Conservation (phyloP, 768 basidiomycete genomes). For the Mycena galopus region DNA sequence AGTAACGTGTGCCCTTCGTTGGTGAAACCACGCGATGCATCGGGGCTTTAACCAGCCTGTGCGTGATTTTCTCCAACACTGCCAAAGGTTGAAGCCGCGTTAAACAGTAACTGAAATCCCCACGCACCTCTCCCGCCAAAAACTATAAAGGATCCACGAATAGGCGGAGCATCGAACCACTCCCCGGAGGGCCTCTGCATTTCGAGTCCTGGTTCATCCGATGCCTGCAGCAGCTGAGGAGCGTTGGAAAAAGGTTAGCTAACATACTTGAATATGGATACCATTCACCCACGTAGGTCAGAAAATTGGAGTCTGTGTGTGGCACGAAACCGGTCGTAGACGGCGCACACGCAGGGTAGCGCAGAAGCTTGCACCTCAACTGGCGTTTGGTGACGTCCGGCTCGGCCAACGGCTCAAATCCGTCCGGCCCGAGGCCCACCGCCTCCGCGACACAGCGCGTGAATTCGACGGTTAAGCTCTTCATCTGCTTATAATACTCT, state of each 20-base stretch:
- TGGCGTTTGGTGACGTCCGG: slow-evolving; percentile 26
- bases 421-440: no score
- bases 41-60: slow-evolving; percentile 28
- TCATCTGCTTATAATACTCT: no score
- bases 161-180: slow-evolving; percentile 29
- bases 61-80: slow-evolving; percentile 33
- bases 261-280: not conserved
- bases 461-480: no score
- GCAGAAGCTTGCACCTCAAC: slow-evolving; percentile 34
- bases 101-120: not conserved
- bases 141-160: slow-evolving; percentile 30
- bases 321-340: slow-evolving; percentile 29
- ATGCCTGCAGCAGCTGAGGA: slow-evolving; percentile 31
- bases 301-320: slow-evolving; percentile 34
- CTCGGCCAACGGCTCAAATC: slow-evolving; percentile 27
- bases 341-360: slow-evolving; percentile 25
- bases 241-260: not conserved
- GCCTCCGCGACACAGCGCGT: no score
- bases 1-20: slow-evolving; percentile 28
- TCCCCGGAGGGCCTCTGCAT: slow-evolving; percentile 22
- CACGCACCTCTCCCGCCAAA: slow-evolving; percentile 23
- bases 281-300: slow-evolving; percentile 28
- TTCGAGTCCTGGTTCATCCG: slow-evolving; percentile 27
- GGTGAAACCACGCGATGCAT: slow-evolving; percentile 33
- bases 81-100: not conserved